Percentiles rank a stretch among this genome's conserved stretches.
Conservation (phyloP, 148 eudicot species). For the Rhododendron ferrugineum region DNA sequence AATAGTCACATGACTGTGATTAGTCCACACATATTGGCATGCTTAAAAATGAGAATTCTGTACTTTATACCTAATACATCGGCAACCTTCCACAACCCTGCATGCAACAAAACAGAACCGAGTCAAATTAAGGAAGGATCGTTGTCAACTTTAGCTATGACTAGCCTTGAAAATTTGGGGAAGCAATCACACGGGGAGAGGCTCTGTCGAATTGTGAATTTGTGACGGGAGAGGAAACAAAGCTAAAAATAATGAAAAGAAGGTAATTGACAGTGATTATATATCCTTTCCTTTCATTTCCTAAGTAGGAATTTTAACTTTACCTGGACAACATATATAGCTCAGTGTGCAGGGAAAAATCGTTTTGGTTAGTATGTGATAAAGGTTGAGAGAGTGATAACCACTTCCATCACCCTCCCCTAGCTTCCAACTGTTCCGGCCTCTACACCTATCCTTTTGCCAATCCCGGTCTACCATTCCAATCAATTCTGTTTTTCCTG, state of each 20-base stretch:
- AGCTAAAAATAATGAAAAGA: background rate
- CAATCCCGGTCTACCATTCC: background rate
- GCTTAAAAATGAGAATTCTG: background rate
- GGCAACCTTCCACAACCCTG: background rate
- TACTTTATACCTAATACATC: background rate
- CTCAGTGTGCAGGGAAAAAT: background rate
- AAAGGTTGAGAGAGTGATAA: background rate
- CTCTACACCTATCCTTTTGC: background rate
- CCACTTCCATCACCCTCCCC: background rate
- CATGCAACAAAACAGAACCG: background rate
- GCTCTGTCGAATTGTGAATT: background rate
- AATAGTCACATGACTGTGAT: background rate
- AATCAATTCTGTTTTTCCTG: background rate
- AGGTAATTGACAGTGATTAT: background rate
- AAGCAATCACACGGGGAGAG: background rate
- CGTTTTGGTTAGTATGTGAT: background rate
- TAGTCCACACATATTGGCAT: background rate
- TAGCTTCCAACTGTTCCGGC: background rate
- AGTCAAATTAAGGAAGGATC: background rate
- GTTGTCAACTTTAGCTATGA: background rate
- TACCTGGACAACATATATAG: background rate
- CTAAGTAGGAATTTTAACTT: background rate
- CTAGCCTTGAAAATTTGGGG: background rate
- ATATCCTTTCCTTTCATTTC: background rate
- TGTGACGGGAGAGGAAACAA: background rate